A percentile compares a stretch with the other conserved stretches of the same genome.
These are phyloP conservation scores for Podila minutissima DNA, from an alignment of 192 early-diverging fungal species.

Conservation along the genomic window DNA sequence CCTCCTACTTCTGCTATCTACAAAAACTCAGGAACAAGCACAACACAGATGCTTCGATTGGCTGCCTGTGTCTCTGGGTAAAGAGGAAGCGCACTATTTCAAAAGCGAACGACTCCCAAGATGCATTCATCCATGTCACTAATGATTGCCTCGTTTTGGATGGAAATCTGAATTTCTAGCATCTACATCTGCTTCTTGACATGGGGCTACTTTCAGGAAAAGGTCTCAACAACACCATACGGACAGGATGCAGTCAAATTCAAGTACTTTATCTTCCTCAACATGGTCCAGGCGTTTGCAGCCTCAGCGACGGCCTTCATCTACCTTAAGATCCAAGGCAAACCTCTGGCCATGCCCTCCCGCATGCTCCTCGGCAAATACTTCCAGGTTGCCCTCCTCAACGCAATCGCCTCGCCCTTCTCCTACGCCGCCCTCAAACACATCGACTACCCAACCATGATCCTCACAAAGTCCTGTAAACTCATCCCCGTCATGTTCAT, in stretches of 20 bases:
- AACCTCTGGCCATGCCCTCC: constrained; percentile 51
- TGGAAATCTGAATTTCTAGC: constrained; percentile 33
- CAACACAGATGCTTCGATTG: constrained; percentile 32
- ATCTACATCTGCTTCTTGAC: constrained; percentile 97
- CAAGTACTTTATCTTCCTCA: constrained; percentile 93
- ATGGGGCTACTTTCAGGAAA: constrained; percentile 96
- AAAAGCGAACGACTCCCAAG: not conserved
- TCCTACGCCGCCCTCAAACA: constrained; percentile 92
- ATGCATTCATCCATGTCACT: too few relatives aligned
- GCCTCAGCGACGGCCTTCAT: constrained; percentile 79
- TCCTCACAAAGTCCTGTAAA: constrained; percentile 97
- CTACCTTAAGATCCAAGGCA: constrained; percentile 70
- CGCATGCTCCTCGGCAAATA: constrained; percentile 68
- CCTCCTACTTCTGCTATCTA: not conserved
- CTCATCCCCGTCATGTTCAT: constrained; percentile 96
- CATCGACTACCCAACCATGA: constrained; percentile 98
- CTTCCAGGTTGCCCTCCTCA: constrained; percentile 80
- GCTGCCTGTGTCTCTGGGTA: constrained; percentile 49
- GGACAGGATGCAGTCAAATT: constrained; percentile 74
- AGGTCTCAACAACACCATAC: constrained; percentile 87
- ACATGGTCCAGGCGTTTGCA: constrained; percentile 85
- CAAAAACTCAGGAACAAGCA: not conserved
- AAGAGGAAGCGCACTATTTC: not conserved
- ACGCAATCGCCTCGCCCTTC: constrained; percentile 86
- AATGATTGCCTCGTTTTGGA: too few relatives aligned